Evolutionary conservation across 2,329 filamentous ascomycete genomes (phyloP), one percentile per base, ranked within the genome.

Genomic region (Ophiostoma angusticollis): DNA sequence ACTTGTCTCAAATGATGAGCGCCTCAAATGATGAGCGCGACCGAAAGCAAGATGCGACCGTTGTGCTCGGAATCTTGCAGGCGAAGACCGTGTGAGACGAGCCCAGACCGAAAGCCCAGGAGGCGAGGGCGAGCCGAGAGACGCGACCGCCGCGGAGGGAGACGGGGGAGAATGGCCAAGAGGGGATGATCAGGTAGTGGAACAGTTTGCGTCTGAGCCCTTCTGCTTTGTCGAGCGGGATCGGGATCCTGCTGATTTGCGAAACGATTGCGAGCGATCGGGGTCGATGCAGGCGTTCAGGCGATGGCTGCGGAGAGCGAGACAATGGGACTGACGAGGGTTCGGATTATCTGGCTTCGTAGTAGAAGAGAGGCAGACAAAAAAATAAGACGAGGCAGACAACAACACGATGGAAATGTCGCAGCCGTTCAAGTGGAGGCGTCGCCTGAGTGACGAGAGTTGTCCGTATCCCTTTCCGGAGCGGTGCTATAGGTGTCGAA

Each of bases 381-480:
- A 17, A 12, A 9, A n/a, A 21, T 23, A 14, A n/a, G 21, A 5
- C 9, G 21, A 29, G 21, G 25, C 21, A 38, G 31, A 32, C 30
- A 12, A 13, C 6, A 14, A 28, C 9, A 32, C n/a, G 22, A 27
- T 11, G 21, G n/a, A 17, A 5, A 13, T 8, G 17, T 23, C 11
- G 17, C 35, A 13, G 18, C 9, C 13, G 32, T 35, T 16, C 19
- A 8, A 34, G 2, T 32, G n/a, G 19, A 24, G 31, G 12, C 18
- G 40, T 42, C 31, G 40, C 31, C 35, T 12, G 35, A 38, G 40
- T 38, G 40, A 42, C 35, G 31, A 35, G 13, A n/a, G 38, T 17
- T 25, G 14, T 21, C 22, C 21, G n/a, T 19, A 25, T 19, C 23
- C 12, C 28, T 34, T 18, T 23, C 30, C 24, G 23, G 37, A 19